phyloP scores from a whole-genome alignment of 305 asterid species.

The Fraxinus floribunda region DNA sequence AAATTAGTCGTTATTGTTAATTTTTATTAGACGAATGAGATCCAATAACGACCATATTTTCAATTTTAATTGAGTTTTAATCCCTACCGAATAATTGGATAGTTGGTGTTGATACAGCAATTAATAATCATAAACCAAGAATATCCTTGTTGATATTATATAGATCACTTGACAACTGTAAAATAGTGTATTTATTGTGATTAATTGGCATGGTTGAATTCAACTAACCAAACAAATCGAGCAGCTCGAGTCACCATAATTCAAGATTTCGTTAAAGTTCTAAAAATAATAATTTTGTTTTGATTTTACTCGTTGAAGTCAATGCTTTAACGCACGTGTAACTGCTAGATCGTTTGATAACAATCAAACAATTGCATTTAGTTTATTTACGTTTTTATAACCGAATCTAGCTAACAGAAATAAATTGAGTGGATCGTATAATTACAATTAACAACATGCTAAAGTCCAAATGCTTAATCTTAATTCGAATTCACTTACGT shows the following conservation, averaged over 20 bases:
- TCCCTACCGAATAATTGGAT: too few species aligned
- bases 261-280: neutral
- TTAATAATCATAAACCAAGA: neutral
- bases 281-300: too few species aligned
- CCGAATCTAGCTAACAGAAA: neutral
- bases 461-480: neutral
- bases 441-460: neutral
- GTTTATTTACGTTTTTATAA: neutral
- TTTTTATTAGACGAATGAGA: too few species aligned
- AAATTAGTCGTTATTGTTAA: too few species aligned
- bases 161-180: too few species aligned
- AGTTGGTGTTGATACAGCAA: too few species aligned
- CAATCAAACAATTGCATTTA: neutral
- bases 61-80: too few species aligned
- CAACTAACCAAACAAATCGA: neutral
- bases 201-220: neutral
- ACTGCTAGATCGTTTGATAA: neutral
- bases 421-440: neutral
- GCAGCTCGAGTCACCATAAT: neutral
- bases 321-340: neutral
- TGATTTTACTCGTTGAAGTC: neutral
- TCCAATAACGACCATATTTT: too few species aligned
- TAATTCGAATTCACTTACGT: too few species aligned
- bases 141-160: neutral
- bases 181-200: neutral